Evolutionary conservation across 192 early-diverging fungal genomes (phyloP).

Genomic region (Podila horticola): DNA sequence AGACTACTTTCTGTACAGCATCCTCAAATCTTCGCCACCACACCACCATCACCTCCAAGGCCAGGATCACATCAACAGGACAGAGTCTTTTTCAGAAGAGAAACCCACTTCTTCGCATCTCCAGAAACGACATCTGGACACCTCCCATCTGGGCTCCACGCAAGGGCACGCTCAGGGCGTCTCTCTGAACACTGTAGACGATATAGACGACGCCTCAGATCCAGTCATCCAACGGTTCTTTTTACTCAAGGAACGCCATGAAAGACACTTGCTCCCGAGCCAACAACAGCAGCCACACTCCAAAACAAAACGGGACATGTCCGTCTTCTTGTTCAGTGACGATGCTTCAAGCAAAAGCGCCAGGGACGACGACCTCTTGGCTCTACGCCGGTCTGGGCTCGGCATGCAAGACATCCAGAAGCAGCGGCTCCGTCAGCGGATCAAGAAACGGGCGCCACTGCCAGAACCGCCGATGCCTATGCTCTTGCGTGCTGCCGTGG

Average conservation of each 20-base stretch:
- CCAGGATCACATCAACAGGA: background rate
- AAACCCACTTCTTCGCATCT: background rate
- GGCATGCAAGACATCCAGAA: conserved; percentile 22
- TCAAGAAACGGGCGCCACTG: conserved; percentile 35
- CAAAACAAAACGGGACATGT: conserved; percentile 8
- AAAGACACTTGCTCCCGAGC: background rate
- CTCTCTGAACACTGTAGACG: background rate
- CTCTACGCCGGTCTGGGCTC: background rate
- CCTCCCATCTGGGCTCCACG: too few species aligned
- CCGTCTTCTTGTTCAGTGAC: background rate
- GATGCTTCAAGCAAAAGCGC: background rate
- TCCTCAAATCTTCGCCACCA: background rate
- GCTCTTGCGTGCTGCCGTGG: background rate
- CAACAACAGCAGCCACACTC: background rate
- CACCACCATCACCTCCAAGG: background rate
- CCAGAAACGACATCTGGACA: background rate
- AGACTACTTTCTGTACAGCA: conserved; percentile 40
- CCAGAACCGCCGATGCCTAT: background rate
- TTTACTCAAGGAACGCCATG: conserved; percentile 3
- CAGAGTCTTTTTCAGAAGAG: too few species aligned
- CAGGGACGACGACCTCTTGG: background rate
- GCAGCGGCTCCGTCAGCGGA: conserved; percentile 27
- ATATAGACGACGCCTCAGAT: background rate
- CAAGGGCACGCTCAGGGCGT: background rate
- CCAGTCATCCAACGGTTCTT: conserved; percentile 29